Percentiles rank a stretch among this genome's conserved stretches.
These are phyloP conservation scores for Beauveria bassiana DNA, from an alignment of 2,329 filamentous ascomycete genomes.

Conservation along the genomic window DNA sequence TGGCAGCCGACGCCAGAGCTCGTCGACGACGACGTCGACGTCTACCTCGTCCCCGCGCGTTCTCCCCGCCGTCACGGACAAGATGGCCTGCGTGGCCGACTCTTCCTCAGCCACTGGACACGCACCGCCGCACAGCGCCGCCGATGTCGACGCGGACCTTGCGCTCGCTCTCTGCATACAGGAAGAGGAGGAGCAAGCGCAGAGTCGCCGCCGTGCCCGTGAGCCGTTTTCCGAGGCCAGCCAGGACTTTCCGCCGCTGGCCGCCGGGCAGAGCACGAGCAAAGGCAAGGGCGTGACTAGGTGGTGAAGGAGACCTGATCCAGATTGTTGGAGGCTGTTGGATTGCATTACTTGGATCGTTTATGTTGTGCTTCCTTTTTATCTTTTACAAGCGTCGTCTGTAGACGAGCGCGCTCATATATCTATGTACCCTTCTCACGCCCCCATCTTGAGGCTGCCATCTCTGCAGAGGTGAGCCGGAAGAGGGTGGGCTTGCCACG, in stretches of 20 bases:
- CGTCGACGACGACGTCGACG: slow-evolving; percentile 10
- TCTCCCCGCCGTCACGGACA: slow-evolving; percentile 27
- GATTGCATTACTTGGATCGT: not conserved
- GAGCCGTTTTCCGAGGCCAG: not conserved
- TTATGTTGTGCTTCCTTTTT: not conserved
- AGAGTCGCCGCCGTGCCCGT: not conserved
- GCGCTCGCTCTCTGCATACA: slow-evolving; percentile 53
- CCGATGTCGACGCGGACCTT: slow-evolving; percentile 44
- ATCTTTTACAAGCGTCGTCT: not conserved
- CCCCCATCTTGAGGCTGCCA: not conserved
- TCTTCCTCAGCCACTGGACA: slow-evolving; percentile 13
- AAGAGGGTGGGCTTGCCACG: not conserved
- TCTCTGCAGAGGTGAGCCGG: not conserved
- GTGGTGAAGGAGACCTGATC: slow-evolving; percentile 16
- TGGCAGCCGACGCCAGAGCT: slow-evolving; percentile 25
- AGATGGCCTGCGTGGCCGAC: slow-evolving; percentile 18
- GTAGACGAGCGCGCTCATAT: not conserved
- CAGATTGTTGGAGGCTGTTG: not conserved
- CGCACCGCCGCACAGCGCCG: not conserved
- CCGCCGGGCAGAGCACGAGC: slow-evolving; percentile 30
- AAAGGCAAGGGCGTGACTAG: slow-evolving; percentile 33
- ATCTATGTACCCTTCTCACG: not conserved
- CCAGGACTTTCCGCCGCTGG: slow-evolving; percentile 34
- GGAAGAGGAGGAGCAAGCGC: slow-evolving; percentile 27
- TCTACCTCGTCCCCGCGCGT: slow-evolving; percentile 21